A percentile compares a stretch with the other conserved stretches of the same genome.
These are phyloP conservation scores for Pichia sorboxylosa DNA, from an alignment of 1,139 yeast species.

Conservation along the genomic window DNA sequence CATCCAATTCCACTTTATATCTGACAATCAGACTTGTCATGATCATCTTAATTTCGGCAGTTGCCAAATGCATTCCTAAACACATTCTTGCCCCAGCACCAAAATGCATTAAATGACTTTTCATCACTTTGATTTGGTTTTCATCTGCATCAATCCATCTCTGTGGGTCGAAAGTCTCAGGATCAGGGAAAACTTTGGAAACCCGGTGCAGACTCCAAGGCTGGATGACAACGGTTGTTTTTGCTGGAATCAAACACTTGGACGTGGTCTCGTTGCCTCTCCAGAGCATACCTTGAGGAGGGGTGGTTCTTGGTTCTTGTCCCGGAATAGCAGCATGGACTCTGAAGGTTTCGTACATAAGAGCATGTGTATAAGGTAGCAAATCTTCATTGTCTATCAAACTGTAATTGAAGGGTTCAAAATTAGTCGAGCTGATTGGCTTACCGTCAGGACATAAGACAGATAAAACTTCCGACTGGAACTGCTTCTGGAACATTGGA, in stretches of 20 bases:
- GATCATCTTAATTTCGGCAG: constrained; percentile 53
- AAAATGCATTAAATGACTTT: constrained; percentile 51
- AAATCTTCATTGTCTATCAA: constrained; percentile 30
- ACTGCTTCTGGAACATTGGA: constrained; percentile 29
- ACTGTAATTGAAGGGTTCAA: constrained; percentile 13
- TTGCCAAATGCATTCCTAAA: constrained; percentile 57
- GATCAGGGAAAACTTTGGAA: constrained; percentile 35
- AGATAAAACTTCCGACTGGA: constrained; percentile 32
- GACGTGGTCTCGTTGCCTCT: constrained; percentile 19
- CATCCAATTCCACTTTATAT: constrained; percentile 26
- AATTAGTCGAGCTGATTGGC: constrained; percentile 4
- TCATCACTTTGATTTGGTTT: constrained; percentile 34
- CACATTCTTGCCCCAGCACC: constrained; percentile 74
- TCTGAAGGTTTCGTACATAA: constrained; percentile 46
- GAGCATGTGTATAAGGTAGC: constrained; percentile 45
- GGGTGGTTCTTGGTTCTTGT: constrained; percentile 52
- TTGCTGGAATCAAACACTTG: constrained; percentile 33
- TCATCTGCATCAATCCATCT: constrained; percentile 44
- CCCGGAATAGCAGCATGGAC: constrained; percentile 68
- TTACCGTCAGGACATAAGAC: constrained; percentile 10
- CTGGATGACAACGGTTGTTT: constrained; percentile 50
- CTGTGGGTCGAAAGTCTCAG: constrained; percentile 44
- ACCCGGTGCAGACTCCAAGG: constrained; percentile 57
- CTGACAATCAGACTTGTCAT: constrained; percentile 44
- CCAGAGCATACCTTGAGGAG: constrained; percentile 23